Evolutionary conservation across 306 rosid species (phyloP), one percentile per base, ranked within the genome.

Genomic region (Lupinus albus): DNA sequence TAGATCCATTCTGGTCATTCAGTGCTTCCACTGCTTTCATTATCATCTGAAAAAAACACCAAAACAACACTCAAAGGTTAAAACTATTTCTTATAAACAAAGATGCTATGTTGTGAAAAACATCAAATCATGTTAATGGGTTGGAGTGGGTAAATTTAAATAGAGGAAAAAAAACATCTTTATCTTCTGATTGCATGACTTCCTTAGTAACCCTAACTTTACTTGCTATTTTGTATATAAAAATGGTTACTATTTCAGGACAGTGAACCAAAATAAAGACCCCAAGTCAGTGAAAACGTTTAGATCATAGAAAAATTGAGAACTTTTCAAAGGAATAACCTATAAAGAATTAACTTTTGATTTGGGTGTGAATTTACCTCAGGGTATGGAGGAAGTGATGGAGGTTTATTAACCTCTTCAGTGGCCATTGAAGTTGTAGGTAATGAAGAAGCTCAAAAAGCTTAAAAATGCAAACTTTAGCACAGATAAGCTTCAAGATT

Each of bases 381-480:
- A 18, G 97, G 87, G 76, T 92, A 92, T 41, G 95, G 86, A 71
- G 89, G 95, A 39, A 92, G 90, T 7, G 96, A 80, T 8, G 63
- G 72, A 79, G 87, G 88, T 7, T 82, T 84, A 46, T 80, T 82
- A 65, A 83, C 86, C 79, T 84, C 91, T 81, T 70, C 90, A 9
- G 88, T 71, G 67, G 96, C 96, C 96, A 92, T 89, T 80, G 73
- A 65, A 36, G 7, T 2, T 57, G 82, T 7, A 35, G 75, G 42
- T 36, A 7, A 7, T 36, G 11, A 68, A 67, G 71, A 71, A 59
- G 76, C 66, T 80, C 3, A 2, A 70, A 70, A 32, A 75, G 56
- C 14, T 33, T 35, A 8, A 38, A 62, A 20, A 30, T 6, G 1
- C 44, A 45, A 67, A 50, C 68, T 11, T 54, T 46, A 47, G 61